These are phyloP conservation scores for Rubia yunnanensis DNA, from an alignment of 257 asterid species.

Conservation along the genomic window DNA sequence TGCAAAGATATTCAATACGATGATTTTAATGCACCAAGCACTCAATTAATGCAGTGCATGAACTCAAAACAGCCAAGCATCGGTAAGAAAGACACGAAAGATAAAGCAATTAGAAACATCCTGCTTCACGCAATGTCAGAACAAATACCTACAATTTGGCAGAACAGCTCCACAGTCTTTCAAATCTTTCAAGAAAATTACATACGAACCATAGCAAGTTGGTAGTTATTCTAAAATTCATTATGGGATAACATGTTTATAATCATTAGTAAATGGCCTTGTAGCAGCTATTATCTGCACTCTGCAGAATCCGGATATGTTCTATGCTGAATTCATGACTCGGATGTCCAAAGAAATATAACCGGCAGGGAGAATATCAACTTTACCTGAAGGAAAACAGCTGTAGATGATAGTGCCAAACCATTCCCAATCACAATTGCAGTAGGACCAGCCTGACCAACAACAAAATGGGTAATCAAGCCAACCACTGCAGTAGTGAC, in stretches of 20 bases:
- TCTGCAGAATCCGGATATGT: background rate
- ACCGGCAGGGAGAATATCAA: background rate
- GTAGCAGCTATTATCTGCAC: background rate
- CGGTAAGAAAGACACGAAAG: background rate
- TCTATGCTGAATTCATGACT: background rate
- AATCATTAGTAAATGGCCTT: background rate
- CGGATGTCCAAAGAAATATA: background rate
- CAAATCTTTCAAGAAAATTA: background rate
- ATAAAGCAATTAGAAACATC: background rate
- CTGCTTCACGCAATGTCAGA: background rate
- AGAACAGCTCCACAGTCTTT: background rate
- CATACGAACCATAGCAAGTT: background rate
- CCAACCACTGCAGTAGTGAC: conserved; percentile 81
- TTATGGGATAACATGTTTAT: background rate
- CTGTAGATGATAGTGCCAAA: conserved; percentile 97
- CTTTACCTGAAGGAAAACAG: conserved; percentile 94
- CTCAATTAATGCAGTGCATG: background rate
- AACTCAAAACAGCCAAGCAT: background rate
- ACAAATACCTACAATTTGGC: background rate
- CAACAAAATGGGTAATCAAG: conserved; percentile 60
- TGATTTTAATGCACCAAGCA: conserved; percentile 18
- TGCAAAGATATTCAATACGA: conserved; percentile 30
- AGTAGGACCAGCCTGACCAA: conserved; percentile 91
- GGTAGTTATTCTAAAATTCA: background rate
- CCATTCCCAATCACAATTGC: conserved; percentile 98